These are phyloP conservation scores for Meira miltonrushii DNA, from an alignment of 1,284 basidiomycete genomes.

Conservation along the genomic window DNA sequence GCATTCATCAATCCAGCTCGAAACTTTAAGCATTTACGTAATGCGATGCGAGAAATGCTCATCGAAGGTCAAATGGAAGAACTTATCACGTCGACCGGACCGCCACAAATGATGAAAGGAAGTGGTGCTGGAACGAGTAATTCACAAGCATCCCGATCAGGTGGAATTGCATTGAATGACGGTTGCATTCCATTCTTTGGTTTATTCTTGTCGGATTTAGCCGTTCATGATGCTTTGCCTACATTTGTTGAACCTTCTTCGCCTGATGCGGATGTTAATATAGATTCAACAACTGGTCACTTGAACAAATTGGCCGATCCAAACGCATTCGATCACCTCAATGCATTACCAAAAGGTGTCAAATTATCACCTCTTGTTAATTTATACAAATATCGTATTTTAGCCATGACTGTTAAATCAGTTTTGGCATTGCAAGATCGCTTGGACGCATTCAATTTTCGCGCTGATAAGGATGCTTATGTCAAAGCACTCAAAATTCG, in stretches of 20 bases:
- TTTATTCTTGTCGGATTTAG: conserved; percentile 43
- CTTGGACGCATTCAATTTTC: conserved; percentile 29
- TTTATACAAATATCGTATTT: conserved; percentile 37
- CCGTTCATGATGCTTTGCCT: conserved; percentile 36
- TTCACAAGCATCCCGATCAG: background rate
- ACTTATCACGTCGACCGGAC: conserved; percentile 18
- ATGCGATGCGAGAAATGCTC: conserved; percentile 36
- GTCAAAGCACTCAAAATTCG: conserved; percentile 43
- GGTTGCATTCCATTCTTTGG: conserved; percentile 45
- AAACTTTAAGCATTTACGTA: conserved; percentile 64
- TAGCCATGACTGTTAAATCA: conserved; percentile 36
- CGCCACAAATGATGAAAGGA: background rate
- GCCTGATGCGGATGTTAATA: conserved; percentile 11
- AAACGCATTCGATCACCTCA: conserved; percentile 26
- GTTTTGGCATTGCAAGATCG: conserved; percentile 38
- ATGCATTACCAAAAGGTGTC: conserved; percentile 28
- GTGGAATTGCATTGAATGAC: background rate
- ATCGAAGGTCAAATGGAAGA: conserved; percentile 23
- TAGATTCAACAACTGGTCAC: conserved; percentile 9
- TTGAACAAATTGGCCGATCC: conserved; percentile 21
- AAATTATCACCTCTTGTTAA: conserved; percentile 37
- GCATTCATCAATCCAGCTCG: conserved; percentile 64
- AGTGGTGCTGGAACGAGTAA: background rate
- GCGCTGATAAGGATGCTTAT: conserved; percentile 37
- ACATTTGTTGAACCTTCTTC: conserved; percentile 38